Percentiles rank a stretch among this genome's conserved stretches.
These are phyloP conservation scores for Pyrenochaeta sp. DNA, from an alignment of 2,329 filamentous ascomycete genomes.

Conservation along the genomic window DNA sequence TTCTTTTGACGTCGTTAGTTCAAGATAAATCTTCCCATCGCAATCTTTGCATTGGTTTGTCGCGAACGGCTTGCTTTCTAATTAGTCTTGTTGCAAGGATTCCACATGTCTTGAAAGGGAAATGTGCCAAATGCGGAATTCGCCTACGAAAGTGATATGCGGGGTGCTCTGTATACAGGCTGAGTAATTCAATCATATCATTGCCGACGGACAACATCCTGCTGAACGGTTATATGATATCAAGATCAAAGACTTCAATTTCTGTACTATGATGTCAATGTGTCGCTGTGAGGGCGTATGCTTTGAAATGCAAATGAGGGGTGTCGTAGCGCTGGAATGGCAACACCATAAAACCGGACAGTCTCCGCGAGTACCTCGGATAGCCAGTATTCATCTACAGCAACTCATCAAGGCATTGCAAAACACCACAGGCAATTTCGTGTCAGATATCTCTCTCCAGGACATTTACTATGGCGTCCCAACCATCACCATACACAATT, in stretches of 20 bases:
- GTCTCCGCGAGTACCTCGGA: background rate
- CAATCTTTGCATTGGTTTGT: no score
- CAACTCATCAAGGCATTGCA: no score
- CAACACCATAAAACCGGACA: background rate
- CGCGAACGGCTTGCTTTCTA: no score
- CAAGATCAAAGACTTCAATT: background rate
- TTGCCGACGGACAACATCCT: background rate
- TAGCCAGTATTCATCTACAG: background rate
- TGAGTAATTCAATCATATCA: background rate
- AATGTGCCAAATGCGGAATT: no score
- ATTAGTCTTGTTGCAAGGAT: no score
- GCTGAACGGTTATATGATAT: background rate
- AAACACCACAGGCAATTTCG: no score
- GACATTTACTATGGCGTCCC: conserved; percentile 12
- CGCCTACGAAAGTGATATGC: no score
- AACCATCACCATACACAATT: conserved; percentile 34
- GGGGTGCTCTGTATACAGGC: no score
- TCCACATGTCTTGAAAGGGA: no score
- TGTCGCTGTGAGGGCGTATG: conserved; percentile 1
- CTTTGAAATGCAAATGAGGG: conserved; percentile 18
- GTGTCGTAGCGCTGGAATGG: conserved; percentile 5
- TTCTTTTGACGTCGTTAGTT: no score
- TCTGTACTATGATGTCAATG: conserved; percentile 8
- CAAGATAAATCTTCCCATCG: no score
- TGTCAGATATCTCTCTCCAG: background rate